These are phyloP conservation scores for Cryphonectria naterciae DNA, from an alignment of 2,329 filamentous ascomycete genomes.

Conservation along the genomic window DNA sequence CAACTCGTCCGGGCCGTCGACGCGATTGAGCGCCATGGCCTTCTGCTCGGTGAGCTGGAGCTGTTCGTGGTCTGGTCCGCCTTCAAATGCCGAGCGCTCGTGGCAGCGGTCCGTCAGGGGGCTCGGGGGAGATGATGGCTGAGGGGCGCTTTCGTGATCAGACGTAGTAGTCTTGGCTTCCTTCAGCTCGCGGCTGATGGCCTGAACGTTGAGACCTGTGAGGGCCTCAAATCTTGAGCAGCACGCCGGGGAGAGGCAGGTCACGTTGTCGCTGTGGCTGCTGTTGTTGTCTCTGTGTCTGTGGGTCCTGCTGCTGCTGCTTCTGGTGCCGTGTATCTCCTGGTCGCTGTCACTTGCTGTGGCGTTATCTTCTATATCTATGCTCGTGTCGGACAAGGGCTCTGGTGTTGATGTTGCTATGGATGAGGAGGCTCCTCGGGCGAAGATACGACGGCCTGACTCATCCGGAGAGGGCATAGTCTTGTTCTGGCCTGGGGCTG, in stretches of 20 bases:
- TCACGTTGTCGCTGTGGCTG: constrained; percentile 12
- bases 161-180: not conserved
- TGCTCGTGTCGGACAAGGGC: not conserved
- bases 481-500: not conserved
- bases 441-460: constrained; percentile 18
- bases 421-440: not conserved
- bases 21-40: constrained; percentile 47
- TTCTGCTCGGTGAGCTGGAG: constrained; percentile 30
- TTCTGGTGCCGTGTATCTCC: not conserved
- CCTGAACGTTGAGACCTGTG: constrained; percentile 25
- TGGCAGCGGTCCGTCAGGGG: constrained; percentile 22
- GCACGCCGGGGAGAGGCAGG: constrained; percentile 26
- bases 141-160: constrained; percentile 1
- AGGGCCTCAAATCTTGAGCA: constrained; percentile 29
- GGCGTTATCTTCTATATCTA: constrained; percentile 26
- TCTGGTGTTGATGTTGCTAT: not conserved
- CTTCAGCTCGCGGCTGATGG: constrained; percentile 25
- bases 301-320: not conserved
- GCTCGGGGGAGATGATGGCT: not conserved
- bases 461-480: constrained; percentile 27
- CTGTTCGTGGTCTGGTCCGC: constrained; percentile 25
- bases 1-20: constrained; percentile 47
- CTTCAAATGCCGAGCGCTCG: constrained; percentile 27
- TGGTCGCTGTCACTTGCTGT: constrained; percentile 6
- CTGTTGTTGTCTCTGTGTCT: not conserved